Evolutionary conservation across 495 filamentous ascomycete genomes (phyloP), one percentile per base, ranked within the genome.

Genomic region (Xylaria palmicola): DNA sequence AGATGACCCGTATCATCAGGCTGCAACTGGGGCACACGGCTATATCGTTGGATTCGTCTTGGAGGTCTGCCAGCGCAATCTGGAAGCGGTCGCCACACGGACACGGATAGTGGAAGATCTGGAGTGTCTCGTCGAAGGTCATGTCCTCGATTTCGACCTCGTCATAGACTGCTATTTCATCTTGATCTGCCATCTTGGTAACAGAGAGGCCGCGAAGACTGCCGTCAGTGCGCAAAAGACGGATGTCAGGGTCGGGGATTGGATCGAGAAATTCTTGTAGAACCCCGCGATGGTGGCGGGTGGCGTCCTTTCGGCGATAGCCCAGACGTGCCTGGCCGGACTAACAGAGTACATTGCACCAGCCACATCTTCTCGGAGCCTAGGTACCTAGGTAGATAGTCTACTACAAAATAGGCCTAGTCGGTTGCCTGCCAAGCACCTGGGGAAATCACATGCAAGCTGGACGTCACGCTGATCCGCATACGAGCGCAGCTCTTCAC

Each of bases 91-190:
- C 94, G 74, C 94, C 94, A 74, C 94, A 98, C 0, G 94, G 94
- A 72, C 94, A 98, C 15, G 94, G 94, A 74, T 92, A 97, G 73
- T 92, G 90, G 76, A 96, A 98, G 68, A 96, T 86, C 74, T 95
- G 86, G 20, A 91, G 80, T 3, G 81, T 81, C 24, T 86, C 76
- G 74, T 98, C 92, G 74, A 85, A 98, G 70, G 91, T 94, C 90
- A 98, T 96, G 73, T 98, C 94, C 74, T 98, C 94, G 82, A 98
- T 97, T 72, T 98, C 94, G 77, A 98, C 92, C 75, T 98, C 93
- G 75, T 98, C 94, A 81, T 98, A 98, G 68, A 96, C 89, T 58
- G 88, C 85, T 44, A 86, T 71, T 47, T 81, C 75, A 39, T 87
- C 86, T 67, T 80, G 76, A 47, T 90, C 88, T 24, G 86, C 81